phyloP scores from a whole-genome alignment of 2,329 filamentous ascomycete species.

The Arthroderma sp. region DNA sequence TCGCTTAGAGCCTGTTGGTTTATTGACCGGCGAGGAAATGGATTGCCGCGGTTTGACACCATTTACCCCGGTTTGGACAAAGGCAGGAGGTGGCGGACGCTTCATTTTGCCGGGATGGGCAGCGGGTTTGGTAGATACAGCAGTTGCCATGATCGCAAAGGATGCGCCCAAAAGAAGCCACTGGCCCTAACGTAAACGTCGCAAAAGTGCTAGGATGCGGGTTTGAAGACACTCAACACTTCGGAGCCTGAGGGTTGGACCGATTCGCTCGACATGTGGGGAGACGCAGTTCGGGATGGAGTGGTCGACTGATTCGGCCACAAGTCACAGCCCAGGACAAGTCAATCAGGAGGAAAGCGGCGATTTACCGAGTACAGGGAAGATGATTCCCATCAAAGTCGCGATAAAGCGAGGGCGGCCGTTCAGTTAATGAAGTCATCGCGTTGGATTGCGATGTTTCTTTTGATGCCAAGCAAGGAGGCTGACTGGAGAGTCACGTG shows the following conservation, averaged over 20 bases:
- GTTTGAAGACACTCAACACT: not conserved
- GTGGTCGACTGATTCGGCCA: not conserved
- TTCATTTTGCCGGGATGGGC: constrained; percentile 48
- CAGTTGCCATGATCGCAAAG: constrained; percentile 28
- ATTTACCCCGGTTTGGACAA: constrained; percentile 49
- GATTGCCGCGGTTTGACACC: constrained; percentile 45
- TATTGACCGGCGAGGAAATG: constrained; percentile 46
- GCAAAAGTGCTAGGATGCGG: not conserved
- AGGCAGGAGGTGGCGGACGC: constrained; percentile 47
- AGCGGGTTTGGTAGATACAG: constrained; percentile 31
- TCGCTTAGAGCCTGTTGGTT: constrained; percentile 41
- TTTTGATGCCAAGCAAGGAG: not conserved
- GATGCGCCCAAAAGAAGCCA: constrained; percentile 1
- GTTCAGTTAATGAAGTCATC: constrained; percentile 1
- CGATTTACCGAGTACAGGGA: too few relatives aligned
- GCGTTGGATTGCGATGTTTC: not conserved
- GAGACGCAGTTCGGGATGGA: not conserved
- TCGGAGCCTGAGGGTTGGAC: not conserved
- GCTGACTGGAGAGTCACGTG: not conserved
- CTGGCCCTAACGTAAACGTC: not conserved
- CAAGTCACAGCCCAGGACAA: too few relatives aligned
- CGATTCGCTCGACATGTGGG: constrained; percentile 9
- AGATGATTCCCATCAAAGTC: too few relatives aligned
- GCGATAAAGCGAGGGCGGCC: too few relatives aligned
- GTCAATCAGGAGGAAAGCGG: too few relatives aligned